Conservation (phyloP, 2,329 filamentous ascomycete species). For the Cryphonectria radicalis region DNA sequence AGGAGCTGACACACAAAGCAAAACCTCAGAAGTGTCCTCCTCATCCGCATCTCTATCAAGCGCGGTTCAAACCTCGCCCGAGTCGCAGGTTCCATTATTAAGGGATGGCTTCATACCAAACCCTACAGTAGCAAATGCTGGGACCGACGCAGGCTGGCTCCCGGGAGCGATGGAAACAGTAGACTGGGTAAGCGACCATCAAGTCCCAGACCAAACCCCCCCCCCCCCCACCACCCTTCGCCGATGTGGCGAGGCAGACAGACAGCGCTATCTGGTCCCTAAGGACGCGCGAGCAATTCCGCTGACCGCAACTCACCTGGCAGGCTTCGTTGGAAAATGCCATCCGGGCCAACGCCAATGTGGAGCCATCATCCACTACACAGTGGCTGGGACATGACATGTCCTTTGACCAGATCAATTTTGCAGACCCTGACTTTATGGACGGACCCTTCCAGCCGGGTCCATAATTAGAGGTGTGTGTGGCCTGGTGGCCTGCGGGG, state of each 20-base stretch:
- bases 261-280: not conserved
- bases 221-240: no score
- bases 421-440: slow-evolving; percentile 17
- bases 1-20: not conserved
- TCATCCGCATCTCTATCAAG: not conserved
- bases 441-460: slow-evolving; percentile 1
- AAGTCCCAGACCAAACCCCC: not conserved
- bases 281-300: not conserved
- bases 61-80: not conserved
- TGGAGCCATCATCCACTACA: slow-evolving; percentile 14
- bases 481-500: not conserved
- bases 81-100: not conserved
- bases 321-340: slow-evolving; percentile 22
- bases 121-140: not conserved
- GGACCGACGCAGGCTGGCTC: slow-evolving; percentile 24
- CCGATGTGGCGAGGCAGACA: not conserved
- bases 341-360: slow-evolving; percentile 19
- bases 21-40: slow-evolving; percentile 1
- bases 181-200: slow-evolving; percentile 15
- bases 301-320: slow-evolving; percentile 16
- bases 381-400: slow-evolving; percentile 18
- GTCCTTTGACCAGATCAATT: slow-evolving; percentile 20
- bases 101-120: slow-evolving; percentile 9
- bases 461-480: not conserved
- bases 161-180: slow-evolving; percentile 18